A percentile compares a stretch with the other conserved stretches of the same genome.
phyloP scores from a whole-genome alignment of 768 basidiomycete genomes.

The Strobilomyces echinocephalus region DNA sequence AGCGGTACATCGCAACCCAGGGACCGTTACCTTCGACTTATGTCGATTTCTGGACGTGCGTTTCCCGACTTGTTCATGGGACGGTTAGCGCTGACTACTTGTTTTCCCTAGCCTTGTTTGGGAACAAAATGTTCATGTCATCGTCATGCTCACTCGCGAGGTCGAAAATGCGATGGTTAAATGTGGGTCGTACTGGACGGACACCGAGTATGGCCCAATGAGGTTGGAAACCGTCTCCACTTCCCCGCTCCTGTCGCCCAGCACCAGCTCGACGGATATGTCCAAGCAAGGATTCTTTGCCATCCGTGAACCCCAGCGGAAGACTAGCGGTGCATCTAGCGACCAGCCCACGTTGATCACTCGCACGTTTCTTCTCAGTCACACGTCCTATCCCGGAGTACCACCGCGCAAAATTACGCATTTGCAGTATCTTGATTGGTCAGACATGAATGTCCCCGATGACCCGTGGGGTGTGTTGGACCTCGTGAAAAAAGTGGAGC shows the following conservation, averaged over 20 bases:
- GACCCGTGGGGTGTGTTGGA: constrained; percentile 70
- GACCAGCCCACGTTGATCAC: constrained; percentile 38
- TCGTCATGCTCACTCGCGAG: constrained; percentile 95
- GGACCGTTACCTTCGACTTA: constrained; percentile 89
- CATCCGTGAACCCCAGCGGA: constrained; percentile 22
- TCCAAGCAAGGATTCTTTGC: constrained; percentile 35
- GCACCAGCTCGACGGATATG: constrained; percentile 8
- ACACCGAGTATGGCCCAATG: constrained; percentile 65
- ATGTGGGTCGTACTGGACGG: constrained; percentile 87
- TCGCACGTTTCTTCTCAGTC: constrained; percentile 64
- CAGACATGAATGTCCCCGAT: constrained; percentile 92
- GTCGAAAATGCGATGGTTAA: constrained; percentile 85
- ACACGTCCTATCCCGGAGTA: constrained; percentile 54
- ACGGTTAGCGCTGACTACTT: constrained; percentile 4
- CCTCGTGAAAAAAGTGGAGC: constrained; percentile 67
- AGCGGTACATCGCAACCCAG: constrained; percentile 92
- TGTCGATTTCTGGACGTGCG: constrained; percentile 91
- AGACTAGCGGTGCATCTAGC: constrained; percentile 6
- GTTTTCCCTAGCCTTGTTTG: constrained; percentile 61
- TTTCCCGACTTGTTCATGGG: constrained; percentile 13
- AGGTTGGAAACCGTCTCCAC: constrained; percentile 50
- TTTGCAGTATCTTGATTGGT: constrained; percentile 92
- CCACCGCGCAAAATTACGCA: constrained; percentile 72
- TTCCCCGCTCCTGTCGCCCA: constrained; percentile 34
- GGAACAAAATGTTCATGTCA: constrained; percentile 92